A percentile compares a stretch with the other conserved stretches of the same genome.
Conservation (phyloP, 345 rosid genomes). For the Eucalyptus fibrosa region DNA sequence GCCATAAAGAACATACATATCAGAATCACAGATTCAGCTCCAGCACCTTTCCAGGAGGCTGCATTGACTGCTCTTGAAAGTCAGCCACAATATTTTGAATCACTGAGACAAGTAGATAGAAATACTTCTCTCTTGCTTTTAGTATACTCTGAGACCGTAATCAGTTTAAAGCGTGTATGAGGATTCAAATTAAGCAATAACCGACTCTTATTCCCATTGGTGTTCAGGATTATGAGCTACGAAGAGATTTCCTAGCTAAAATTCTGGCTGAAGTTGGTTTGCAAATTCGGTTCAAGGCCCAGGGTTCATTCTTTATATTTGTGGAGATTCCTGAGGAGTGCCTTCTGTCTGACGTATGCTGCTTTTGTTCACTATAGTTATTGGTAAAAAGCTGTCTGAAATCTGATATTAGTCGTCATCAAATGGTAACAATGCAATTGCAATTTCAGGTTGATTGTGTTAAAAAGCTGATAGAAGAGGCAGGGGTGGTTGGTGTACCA, state of each 20-base stretch:
- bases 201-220: neutral
- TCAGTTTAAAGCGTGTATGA: neutral
- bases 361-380: neutral
- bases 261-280: conserved; percentile 32
- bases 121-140: neutral
- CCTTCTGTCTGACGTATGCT: conserved; percentile 37
- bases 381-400: neutral
- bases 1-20: conserved; percentile 46
- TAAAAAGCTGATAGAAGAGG: conserved; percentile 29
- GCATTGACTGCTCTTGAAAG: conserved; percentile 33
- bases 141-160: neutral
- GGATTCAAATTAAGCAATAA: neutral
- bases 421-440: neutral
- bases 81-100: conserved; percentile 25
- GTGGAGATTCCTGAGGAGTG: conserved; percentile 40
- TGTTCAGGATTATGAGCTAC: conserved; percentile 35
- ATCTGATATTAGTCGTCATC: neutral
- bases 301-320: conserved; percentile 51
- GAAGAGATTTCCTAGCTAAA: conserved; percentile 31
- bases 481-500: conserved; percentile 54
- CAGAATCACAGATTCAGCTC: conserved; percentile 48
- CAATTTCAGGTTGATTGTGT: conserved; percentile 35
- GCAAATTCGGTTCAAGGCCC: conserved; percentile 37
- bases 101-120: conserved; percentile 17
- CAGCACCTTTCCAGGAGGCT: conserved; percentile 70